A percentile compares a stretch with the other conserved stretches of the same genome.
Conservation (phyloP, 441 rosid genomes). For the Kokia cookei region DNA sequence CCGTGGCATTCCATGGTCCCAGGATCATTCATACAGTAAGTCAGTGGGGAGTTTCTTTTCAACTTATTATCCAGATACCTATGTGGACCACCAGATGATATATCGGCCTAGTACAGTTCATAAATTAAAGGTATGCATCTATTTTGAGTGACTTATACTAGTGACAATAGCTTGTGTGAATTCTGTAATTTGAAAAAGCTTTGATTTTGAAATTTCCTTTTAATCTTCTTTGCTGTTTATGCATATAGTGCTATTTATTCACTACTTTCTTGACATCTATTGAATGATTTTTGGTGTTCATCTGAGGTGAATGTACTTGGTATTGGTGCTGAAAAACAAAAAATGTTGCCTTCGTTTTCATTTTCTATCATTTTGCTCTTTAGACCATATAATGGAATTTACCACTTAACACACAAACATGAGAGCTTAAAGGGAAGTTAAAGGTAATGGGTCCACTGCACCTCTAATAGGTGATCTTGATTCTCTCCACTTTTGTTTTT, state of each 20-base stretch:
- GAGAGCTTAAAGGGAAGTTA: too few relatives aligned
- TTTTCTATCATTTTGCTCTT: not conserved
- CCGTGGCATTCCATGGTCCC: constrained; percentile 76
- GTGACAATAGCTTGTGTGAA: not conserved
- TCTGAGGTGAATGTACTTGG: not conserved
- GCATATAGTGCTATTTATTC: not conserved
- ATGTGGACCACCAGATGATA: constrained; percentile 85
- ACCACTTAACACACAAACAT: too few relatives aligned
- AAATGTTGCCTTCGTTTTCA: not conserved
- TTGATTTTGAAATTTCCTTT: not conserved
- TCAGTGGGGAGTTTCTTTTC: constrained; percentile 63
- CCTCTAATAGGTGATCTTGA: not conserved
- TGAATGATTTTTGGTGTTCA: not conserved
- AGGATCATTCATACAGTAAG: constrained; percentile 58
- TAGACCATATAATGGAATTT: not conserved
- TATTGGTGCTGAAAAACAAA: not conserved
- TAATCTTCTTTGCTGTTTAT: not conserved
- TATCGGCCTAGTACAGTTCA: constrained; percentile 58
- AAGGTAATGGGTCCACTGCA: not conserved
- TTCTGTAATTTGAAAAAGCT: not conserved
- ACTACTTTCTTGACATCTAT: not conserved
- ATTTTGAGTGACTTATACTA: constrained; percentile 1
- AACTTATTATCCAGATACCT: constrained; percentile 66
- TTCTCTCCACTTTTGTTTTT: not conserved
- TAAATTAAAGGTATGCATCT: constrained; percentile 65